Conservation (phyloP, 495 filamentous ascomycete species). For the Antarctomyces pellizariae region DNA sequence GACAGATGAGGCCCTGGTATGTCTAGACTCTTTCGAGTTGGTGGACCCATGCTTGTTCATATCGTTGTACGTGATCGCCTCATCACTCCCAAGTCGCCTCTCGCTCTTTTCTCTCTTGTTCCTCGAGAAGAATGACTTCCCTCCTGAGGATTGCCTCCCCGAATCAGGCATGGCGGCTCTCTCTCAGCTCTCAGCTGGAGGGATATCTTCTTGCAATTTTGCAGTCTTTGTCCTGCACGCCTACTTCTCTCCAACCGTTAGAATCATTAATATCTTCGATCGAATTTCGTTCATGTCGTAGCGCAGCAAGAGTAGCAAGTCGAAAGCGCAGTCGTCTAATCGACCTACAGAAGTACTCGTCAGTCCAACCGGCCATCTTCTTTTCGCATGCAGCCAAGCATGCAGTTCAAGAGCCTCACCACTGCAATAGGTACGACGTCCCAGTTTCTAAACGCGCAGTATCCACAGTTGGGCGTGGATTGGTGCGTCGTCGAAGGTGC, state of each 20-base stretch:
- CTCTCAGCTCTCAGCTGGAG: too few species aligned
- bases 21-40: constrained; percentile 52
- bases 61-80: constrained; percentile 23
- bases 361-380: too few species aligned
- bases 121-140: constrained; percentile 71
- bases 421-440: too few species aligned
- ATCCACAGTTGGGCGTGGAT: too few species aligned
- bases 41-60: constrained; percentile 28
- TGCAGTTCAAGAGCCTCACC: too few species aligned
- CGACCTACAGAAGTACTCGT: too few species aligned
- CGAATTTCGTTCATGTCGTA: constrained; percentile 1
- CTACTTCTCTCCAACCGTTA: constrained; percentile 13
- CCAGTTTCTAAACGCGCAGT: too few species aligned
- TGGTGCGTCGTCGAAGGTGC: too few species aligned
- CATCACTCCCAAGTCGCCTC: constrained; percentile 23
- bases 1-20: constrained; percentile 59
- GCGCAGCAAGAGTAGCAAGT: constrained; percentile 3
- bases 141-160: constrained; percentile 63
- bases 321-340: constrained; percentile 4
- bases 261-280: constrained; percentile 4
- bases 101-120: constrained; percentile 44
- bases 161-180: too few species aligned
- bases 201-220: too few species aligned
- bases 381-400: too few species aligned
- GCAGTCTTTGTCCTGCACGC: constrained; percentile 37